These are phyloP conservation scores for Pichia insulana DNA, from an alignment of 805 yeast species.

Conservation along the genomic window DNA sequence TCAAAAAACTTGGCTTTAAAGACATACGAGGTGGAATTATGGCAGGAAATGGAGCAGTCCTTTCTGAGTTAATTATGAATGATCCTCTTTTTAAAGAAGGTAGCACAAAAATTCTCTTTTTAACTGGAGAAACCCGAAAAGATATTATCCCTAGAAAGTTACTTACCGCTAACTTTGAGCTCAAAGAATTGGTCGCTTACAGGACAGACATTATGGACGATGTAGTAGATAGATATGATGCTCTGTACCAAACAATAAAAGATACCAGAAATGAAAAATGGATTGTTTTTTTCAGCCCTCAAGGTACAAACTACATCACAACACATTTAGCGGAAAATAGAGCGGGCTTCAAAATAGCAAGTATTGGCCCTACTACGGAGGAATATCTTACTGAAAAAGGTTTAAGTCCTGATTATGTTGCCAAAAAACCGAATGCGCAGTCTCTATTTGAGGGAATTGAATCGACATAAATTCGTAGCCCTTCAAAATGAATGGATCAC, in stretches of 20 bases:
- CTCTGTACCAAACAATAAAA: constrained; percentile 15
- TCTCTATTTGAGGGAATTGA: constrained; percentile 40
- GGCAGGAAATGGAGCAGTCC: constrained; percentile 73
- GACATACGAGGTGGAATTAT: constrained; percentile 62
- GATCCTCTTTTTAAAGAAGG: constrained; percentile 21
- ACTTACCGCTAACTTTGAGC: constrained; percentile 30
- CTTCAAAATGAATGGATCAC: constrained; percentile 49
- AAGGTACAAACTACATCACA: constrained; percentile 66
- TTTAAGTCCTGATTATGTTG: constrained; percentile 52
- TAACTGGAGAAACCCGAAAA: constrained; percentile 80
- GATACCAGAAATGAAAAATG: constrained; percentile 36
- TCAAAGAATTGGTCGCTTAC: constrained; percentile 60
- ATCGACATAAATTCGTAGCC: background rate
- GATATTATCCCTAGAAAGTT: constrained; percentile 71
- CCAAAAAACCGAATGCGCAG: constrained; percentile 63
- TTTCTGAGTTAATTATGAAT: constrained; percentile 54
- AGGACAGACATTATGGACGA: constrained; percentile 48
- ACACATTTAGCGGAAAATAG: constrained; percentile 23
- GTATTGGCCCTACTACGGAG: constrained; percentile 91
- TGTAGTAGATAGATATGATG: constrained; percentile 26
- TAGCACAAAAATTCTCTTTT: constrained; percentile 43
- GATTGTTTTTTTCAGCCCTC: constrained; percentile 87
- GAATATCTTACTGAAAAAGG: constrained; percentile 45
- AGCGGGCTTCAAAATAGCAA: constrained; percentile 44
- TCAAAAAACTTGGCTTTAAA: constrained; percentile 53